phyloP scores from a whole-genome alignment of 2,329 filamentous ascomycete genomes.

The Hirsutella minnesotensis region DNA sequence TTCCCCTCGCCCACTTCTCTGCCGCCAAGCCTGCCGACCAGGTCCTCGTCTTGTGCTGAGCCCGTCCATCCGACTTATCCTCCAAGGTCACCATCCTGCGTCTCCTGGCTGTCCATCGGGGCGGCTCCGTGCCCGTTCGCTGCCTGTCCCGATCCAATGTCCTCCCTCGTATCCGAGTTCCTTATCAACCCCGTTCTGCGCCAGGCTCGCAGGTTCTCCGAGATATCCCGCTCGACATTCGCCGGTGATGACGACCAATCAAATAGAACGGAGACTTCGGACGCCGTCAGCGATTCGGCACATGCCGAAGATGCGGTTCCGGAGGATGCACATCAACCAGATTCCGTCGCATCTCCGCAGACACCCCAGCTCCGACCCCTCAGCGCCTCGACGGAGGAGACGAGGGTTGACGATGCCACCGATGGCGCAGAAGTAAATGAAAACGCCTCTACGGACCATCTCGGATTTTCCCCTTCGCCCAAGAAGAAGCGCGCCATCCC shows the following conservation, averaged over 20 bases:
- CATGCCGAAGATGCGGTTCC: slow-evolving; percentile 7
- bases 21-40: neutral
- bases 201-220: slow-evolving; percentile 53
- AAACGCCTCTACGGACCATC: slow-evolving; percentile 17
- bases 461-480: slow-evolving; percentile 19
- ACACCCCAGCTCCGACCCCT: slow-evolving; percentile 16
- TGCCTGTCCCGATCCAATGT: slow-evolving; percentile 31
- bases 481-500: slow-evolving; percentile 35
- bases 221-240: slow-evolving; percentile 29
- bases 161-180: slow-evolving; percentile 52
- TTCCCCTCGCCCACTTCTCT: neutral
- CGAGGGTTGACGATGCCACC: slow-evolving; percentile 17
- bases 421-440: slow-evolving; percentile 10
- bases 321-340: neutral
- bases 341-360: slow-evolving; percentile 10
- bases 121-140: slow-evolving; percentile 2
- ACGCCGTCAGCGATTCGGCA: slow-evolving; percentile 16
- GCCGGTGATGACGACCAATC: slow-evolving; percentile 20
- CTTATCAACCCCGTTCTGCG: slow-evolving; percentile 55
- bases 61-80: too few relatives aligned
- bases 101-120: neutral
- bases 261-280: slow-evolving; percentile 6
- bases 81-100: neutral
- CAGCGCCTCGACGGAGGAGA: slow-evolving; percentile 22
- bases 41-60: neutral